Evolutionary conservation across 2,329 filamentous ascomycete genomes (phyloP), one percentile per base, ranked within the genome.

Genomic region (Rosellinia necatrix): DNA sequence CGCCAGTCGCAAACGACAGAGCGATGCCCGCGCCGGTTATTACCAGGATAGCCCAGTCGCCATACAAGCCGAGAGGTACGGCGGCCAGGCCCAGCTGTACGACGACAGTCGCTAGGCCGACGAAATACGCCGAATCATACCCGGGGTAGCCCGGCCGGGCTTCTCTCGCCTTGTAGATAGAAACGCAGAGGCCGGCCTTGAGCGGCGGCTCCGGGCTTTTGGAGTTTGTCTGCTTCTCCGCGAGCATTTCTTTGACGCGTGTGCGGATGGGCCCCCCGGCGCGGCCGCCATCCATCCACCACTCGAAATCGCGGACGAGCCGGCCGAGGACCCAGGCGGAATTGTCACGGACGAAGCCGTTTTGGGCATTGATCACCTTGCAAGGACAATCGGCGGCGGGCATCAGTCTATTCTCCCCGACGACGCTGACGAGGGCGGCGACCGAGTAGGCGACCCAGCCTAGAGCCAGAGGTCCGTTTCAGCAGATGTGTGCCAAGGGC

Each of bases 1-100:
- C 35, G 12, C 49, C 59, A 3, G 56, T 50, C 8, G 35, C 25
- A 10, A 59, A 24, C 4, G 40, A 56, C 3, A 60, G 51, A 3
- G 48, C 12, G 30, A 48, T 60, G 2, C 48, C 60, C 1, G 35
- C 43, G 0, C 24, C 40, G 2, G 57, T 58, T 2, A 63, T 35
- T 5, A 64, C 19, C n/a, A 66, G 27, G n/a, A 60, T 47, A 19
- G 44, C 37, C 64, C 61, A 64, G 22, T 65, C 49, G 21, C 56
- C 52, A 21, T 52, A 38, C 4, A 62, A 1, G 15, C 34, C 54
- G 21, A 42, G 55, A 0, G 64, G 64, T 2, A 61, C 25, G 3
- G 53, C 49, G 0, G 64, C 56, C 5, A 63, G 25, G 1, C 27
- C 48, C 9, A 64, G 27, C 29, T 65, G 64, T 15, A 61, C 3